Evolutionary conservation across 2,329 filamentous ascomycete species (phyloP), one percentile per base, ranked within the genome.

Genomic region (Leptoxyphium fumago): DNA sequence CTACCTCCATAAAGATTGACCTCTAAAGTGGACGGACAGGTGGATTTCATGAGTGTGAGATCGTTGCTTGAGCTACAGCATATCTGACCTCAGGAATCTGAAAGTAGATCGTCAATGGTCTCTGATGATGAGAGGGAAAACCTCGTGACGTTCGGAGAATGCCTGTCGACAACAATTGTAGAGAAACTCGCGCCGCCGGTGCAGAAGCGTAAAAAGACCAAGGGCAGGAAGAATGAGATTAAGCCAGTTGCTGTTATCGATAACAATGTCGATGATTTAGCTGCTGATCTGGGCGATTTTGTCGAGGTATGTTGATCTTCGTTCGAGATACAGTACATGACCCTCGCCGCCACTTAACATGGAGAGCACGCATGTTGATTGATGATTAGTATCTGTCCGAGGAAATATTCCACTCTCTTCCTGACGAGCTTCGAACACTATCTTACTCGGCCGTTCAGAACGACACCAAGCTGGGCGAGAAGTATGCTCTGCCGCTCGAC

Each of bases 201-300:
- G 40, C 72, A 71, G 48, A 68, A 71, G 46, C 70, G 67, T 47
- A 47, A 54, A 42, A 63, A 60, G 42, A 56, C 67, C 2, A 66
- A 63, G 45, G 60, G 60, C 2, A 51, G 61, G n/a, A 63, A 62
- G 52, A 62, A 58, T 50, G 59, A 58, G 43, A 64, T 64, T 48
- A 66, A 62, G 45, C 55, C 59, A 8, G 55, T 59, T 29, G 41
- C 45, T 9, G 44, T 45, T 10, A 40, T 39, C 13, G 40, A 18
- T 14, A 49, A 48, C 13, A 44, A 49, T 32, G 49, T 45, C 10
- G 50, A 49, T 9, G 56, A 62, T 14, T 67, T 75, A 51, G 75
- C 74, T 5, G 80, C 82, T 52, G 84, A 88, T 44, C 64, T 91
- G 17, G 75, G 77, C 21, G 86, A 93, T 1, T 93, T 93, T 62